Evolutionary conservation across 768 basidiomycete genomes (phyloP).

Genomic region (Boletus patriciae): DNA sequence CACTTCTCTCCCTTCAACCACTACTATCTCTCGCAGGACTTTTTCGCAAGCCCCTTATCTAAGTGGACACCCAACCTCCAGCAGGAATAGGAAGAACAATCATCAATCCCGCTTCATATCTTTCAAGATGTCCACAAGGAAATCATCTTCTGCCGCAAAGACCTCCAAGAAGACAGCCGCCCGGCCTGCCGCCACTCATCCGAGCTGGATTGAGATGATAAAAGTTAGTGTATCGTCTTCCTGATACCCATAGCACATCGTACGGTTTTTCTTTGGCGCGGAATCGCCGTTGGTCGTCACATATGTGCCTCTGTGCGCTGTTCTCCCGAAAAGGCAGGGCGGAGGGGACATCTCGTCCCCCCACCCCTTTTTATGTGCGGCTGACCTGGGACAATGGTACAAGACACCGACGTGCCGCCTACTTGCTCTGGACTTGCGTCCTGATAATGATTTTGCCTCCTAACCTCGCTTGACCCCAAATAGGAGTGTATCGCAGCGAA

Average conservation of each 20-base stretch:
- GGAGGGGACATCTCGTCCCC: conserved; percentile 33
- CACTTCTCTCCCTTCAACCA: conserved; percentile 45
- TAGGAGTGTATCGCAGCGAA: conserved; percentile 81
- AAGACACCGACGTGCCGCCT: background rate
- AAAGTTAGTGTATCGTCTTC: conserved; percentile 50
- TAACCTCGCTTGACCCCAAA: conserved; percentile 23
- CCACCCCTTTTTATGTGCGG: conserved; percentile 8
- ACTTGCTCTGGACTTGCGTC: conserved; percentile 10
- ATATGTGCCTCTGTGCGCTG: conserved; percentile 7
- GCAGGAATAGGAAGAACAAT: conserved; percentile 19
- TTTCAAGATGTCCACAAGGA: conserved; percentile 41
- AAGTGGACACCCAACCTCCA: conserved; percentile 14
- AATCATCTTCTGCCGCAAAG: conserved; percentile 47
- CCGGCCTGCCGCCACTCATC: conserved; percentile 38
- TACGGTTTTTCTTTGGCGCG: conserved; percentile 11
- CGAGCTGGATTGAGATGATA: conserved; percentile 78
- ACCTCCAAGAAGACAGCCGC: conserved; percentile 35
- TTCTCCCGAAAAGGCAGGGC: conserved; percentile 41
- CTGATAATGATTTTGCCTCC: conserved; percentile 15
- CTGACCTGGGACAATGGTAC: conserved; percentile 12
- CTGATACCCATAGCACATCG: conserved; percentile 13
- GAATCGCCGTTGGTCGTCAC: conserved; percentile 2
- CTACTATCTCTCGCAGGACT: conserved; percentile 43
- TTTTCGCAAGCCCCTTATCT: conserved; percentile 18
- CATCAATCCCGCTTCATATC: conserved; percentile 11